phyloP scores from a whole-genome alignment of 1,284 basidiomycete genomes.

The Moesziomyces aphidis region DNA sequence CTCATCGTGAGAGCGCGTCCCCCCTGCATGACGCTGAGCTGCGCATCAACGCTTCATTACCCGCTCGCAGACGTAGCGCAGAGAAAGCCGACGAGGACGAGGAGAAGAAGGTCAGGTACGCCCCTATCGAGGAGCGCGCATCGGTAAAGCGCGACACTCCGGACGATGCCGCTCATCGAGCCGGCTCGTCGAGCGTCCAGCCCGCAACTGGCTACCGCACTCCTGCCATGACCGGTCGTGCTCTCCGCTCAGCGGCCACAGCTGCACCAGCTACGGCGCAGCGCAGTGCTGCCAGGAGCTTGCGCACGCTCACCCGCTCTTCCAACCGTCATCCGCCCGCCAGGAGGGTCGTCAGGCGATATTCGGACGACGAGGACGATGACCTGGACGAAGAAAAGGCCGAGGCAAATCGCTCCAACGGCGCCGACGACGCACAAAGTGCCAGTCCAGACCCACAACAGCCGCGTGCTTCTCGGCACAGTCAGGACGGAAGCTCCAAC shows the following conservation, averaged over 20 bases:
- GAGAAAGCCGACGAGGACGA: slow-evolving; percentile 34
- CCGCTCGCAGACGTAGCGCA: slow-evolving; percentile 26
- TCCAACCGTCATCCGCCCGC: slow-evolving; percentile 52
- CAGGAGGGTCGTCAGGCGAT: slow-evolving; percentile 50
- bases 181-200: slow-evolving; percentile 14
- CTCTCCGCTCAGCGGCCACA: slow-evolving; percentile 26
- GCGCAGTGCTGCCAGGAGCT: slow-evolving; percentile 41
- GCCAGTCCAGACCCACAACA: slow-evolving; percentile 20
- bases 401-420: slow-evolving; percentile 10
- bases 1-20: slow-evolving; percentile 11
- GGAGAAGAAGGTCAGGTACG: slow-evolving; percentile 38
- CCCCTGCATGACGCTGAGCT: slow-evolving; percentile 16
- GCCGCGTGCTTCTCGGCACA: slow-evolving; percentile 8
- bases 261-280: slow-evolving; percentile 32
- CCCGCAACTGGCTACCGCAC: slow-evolving; percentile 41
- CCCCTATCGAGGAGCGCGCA: slow-evolving; percentile 29
- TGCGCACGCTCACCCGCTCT: slow-evolving; percentile 45
- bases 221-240: slow-evolving; percentile 43
- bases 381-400: slow-evolving; percentile 34
- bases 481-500: slow-evolving; percentile 33
- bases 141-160: slow-evolving; percentile 33
- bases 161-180: slow-evolving; percentile 19
- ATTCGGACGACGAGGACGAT: slow-evolving; percentile 62
- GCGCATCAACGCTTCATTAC: slow-evolving; percentile 7
- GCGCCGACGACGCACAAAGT: slow-evolving; percentile 19